Evolutionary conservation across 768 basidiomycete genomes (phyloP), one percentile per base, ranked within the genome.

Genomic region (Sporobolomyces phaffii): DNA sequence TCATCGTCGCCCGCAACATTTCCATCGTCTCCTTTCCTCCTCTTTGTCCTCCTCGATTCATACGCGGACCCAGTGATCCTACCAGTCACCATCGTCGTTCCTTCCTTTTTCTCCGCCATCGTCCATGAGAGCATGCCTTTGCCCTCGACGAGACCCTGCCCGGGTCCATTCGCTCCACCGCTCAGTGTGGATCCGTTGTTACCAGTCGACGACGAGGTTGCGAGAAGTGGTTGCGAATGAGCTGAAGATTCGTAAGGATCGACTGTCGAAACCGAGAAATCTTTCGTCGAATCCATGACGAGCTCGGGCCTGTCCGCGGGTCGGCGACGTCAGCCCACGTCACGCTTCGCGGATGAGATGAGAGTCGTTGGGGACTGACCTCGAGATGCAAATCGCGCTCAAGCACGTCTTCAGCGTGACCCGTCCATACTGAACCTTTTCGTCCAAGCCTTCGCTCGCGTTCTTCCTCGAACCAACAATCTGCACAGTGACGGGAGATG

Each of bases 41-140:
- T 34, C 51, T 70, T 70, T 24, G 26, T 34, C 15, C 49, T 41
- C 15, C 69, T 24, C 24, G n/a, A 18, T 3, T 60, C 61, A 14
- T 18, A 14, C 24, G 45, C 59, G 4, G 38, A 18, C 0, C 60
- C 52, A 2, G 40, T 24, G 29, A 72, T 51, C 59, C 31, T 44
- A 1, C 71, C 71, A 40, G 58, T 62, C 1, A 72, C 67, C 47
- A 60, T 60, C 38, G 71, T 68, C 52, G 60, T 65, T 1, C 71
- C 71, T 28, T 72, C 67, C 38, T 65, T 64, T 62, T 69, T 72
- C 38, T 72, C 71, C 14, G 66, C 67, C 44, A 72, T 24, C 5
- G 64, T 60, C 71, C 71, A 72, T 14, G 71, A 72, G 14, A 72
- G 58, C 71, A 72, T 72, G 14, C 71, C 67, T 31, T 72, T 72